Percentiles rank a stretch among this genome's conserved stretches.
These are phyloP conservation scores for Helotiales sp. DNA, from an alignment of 2,329 filamentous ascomycete species.

Conservation along the genomic window DNA sequence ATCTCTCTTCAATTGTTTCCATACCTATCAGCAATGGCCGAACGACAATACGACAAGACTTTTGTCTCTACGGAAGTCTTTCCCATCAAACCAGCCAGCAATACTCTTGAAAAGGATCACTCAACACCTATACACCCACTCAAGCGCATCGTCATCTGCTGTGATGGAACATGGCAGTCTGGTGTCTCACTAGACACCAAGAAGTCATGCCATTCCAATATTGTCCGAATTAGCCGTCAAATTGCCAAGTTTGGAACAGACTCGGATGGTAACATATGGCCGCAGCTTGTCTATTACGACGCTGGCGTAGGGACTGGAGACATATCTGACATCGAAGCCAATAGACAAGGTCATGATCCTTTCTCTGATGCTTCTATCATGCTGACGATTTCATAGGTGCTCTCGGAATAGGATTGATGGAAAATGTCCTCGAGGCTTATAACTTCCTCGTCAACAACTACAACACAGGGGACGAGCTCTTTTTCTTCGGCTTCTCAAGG, in stretches of 20 bases:
- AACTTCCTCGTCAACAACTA: constrained; percentile 39
- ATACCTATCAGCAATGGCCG: too few species aligned
- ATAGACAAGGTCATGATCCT: constrained; percentile 9
- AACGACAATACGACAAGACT: too few species aligned
- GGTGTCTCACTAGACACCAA: constrained; percentile 7
- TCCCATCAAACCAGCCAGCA: too few species aligned
- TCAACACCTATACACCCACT: too few species aligned
- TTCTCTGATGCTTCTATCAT: not conserved
- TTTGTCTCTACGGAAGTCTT: too few species aligned
- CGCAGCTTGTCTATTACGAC: constrained; percentile 17
- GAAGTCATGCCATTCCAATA: constrained; percentile 13
- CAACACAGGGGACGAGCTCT: constrained; percentile 5
- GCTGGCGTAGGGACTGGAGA: constrained; percentile 20
- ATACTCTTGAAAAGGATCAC: too few species aligned
- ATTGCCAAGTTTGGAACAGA: constrained; percentile 14
- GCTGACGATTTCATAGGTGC: not conserved
- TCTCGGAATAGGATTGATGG: constrained; percentile 6
- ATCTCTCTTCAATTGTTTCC: too few species aligned
- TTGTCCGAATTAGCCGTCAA: constrained; percentile 11
- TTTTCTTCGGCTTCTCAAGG: constrained; percentile 37
- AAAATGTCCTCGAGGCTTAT: constrained; percentile 35
- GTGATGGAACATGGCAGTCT: constrained; percentile 24
- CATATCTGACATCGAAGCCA: constrained; percentile 5
- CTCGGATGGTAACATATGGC: constrained; percentile 5
- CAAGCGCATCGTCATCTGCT: constrained; percentile 20